These are phyloP conservation scores for Warburgia ugandensis DNA, from an alignment of 164 flowering plant genomes.

Conservation along the genomic window DNA sequence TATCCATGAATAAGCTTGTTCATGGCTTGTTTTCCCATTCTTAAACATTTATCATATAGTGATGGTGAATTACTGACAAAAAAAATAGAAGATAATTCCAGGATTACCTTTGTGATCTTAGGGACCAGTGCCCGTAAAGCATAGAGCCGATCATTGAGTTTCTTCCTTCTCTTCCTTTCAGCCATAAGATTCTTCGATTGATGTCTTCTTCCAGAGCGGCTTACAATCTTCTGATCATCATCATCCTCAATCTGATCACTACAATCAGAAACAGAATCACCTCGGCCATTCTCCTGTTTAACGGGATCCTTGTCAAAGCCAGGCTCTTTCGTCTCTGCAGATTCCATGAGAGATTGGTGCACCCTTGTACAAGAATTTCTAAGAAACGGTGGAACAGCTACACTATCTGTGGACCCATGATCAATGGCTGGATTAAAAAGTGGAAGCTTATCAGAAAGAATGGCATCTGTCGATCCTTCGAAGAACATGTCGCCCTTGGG, in stretches of 20 bases:
- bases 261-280: constrained; percentile 60
- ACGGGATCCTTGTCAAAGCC: constrained; percentile 36
- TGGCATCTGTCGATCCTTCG: constrained; percentile 25
- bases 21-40: too few relatives aligned
- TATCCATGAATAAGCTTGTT: too few relatives aligned
- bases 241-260: constrained; percentile 78
- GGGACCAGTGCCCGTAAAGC: constrained; percentile 79
- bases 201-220: constrained; percentile 41
- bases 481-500: constrained; percentile 16
- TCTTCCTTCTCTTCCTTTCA: constrained; percentile 94
- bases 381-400: constrained; percentile 22
- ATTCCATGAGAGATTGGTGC: constrained; percentile 20
- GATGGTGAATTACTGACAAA: too few relatives aligned
- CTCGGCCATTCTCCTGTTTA: constrained; percentile 31
- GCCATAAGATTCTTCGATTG: constrained; percentile 76
- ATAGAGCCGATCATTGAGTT: constrained; percentile 82
- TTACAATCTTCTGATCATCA: constrained; percentile 41
- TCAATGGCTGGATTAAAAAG: constrained; percentile 17
- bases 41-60: too few relatives aligned
- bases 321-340: constrained; percentile 15
- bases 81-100: background rate
- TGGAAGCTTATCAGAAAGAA: constrained; percentile 15
- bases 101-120: constrained; percentile 72
- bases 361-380: constrained; percentile 2
- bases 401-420: constrained; percentile 21